Evolutionary conservation across 192 early-diverging fungal genomes (phyloP), one percentile per base, ranked within the genome.

Genomic region (Mortierella hygrophila): DNA sequence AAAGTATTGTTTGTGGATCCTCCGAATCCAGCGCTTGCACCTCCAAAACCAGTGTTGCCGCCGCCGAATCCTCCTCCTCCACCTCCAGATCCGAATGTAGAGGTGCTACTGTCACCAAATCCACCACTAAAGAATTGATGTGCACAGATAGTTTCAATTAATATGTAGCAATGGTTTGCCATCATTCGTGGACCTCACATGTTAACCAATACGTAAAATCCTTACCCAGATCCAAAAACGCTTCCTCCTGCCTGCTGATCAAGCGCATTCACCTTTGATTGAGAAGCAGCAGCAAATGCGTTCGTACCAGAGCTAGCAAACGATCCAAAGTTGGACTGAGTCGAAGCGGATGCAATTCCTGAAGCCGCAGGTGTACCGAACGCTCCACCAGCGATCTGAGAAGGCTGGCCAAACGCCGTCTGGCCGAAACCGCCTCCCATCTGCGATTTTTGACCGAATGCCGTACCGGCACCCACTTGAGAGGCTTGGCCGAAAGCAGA

Each of bases 251-350:
- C 37, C 11, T 80, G 70, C 52, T 80, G 75, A 60, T 86, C 84
- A 26, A 86, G 75, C 0, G 72, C 84, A 42, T 86, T 86, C 21
- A 76, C 47, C 23, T 72, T 76, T 26, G 47, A 65, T 21, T 44
- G 77, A 20, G 84, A 79, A 4, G 81, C n/a, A n/a, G 79, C 75
- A 4, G 79, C 83, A 54, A 86, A 86, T 6, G 84, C 84, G 41
- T 86, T 86, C 40, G 76, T 70, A 18, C 71, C 38, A 41, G 82
- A 18, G 13, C 82, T 85, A 54, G 84, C 84, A 78, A 86, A 86
- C 6, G 79, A 74, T 23, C 84, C 79, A 78, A 86, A 86, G 60
- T 86, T 86, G 23, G 84, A 86, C n/a, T 80, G 75, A 8, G 79
- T 70, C 16, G 79, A 57, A 13, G 78, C 54, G 6, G 78, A 69